Conservation (phyloP, 257 asterid genomes). For the Solanum boliviense region DNA sequence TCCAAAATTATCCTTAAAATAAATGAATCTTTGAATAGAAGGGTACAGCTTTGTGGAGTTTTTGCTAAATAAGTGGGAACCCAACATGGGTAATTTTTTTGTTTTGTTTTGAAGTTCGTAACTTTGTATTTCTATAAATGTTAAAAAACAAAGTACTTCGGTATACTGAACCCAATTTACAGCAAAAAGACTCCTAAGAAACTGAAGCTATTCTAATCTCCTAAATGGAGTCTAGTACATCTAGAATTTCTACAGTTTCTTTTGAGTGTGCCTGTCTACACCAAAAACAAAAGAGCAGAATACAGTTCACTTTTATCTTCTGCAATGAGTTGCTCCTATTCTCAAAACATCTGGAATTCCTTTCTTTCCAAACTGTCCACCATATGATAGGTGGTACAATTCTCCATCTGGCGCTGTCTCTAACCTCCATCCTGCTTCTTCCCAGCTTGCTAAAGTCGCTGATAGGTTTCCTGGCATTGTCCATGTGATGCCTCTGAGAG, state of each 20-base stretch:
- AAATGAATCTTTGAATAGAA: not conserved
- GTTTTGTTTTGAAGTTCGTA: not conserved
- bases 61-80: not conserved
- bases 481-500: not conserved
- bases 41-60: not conserved
- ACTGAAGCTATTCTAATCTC: not conserved
- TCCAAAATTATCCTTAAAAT: not conserved
- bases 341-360: not conserved
- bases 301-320: not conserved
- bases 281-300: not conserved
- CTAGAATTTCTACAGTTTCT: not conserved
- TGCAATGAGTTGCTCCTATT: not conserved
- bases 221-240: not conserved
- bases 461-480: not conserved
- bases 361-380: not conserved
- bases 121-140: not conserved
- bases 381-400: not conserved
- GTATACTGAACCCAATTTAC: not conserved
- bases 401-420: not conserved
- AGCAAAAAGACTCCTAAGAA: not conserved
- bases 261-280: not conserved
- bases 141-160: not conserved
- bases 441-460: not conserved
- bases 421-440: not conserved
- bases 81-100: not conserved